Conservation (phyloP, 805 yeast genomes). For the Saccharomycopsis sp. region DNA sequence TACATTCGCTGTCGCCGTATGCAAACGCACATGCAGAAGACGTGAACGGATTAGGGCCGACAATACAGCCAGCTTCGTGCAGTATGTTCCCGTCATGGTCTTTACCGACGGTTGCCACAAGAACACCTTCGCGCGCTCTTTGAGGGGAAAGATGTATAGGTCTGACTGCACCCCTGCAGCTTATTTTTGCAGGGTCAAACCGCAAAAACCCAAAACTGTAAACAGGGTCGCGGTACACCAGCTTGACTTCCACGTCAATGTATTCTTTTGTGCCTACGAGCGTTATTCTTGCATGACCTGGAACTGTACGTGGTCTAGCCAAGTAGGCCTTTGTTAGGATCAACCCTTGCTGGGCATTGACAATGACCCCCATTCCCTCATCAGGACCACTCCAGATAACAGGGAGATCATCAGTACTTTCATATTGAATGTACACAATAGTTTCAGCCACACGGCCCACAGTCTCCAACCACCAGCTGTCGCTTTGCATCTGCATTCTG, state of each 20-base stretch:
- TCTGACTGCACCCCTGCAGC: too few species aligned
- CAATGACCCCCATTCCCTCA: slow-evolving; percentile 95
- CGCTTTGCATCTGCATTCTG: background rate
- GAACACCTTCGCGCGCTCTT: too few species aligned
- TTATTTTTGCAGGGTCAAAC: slow-evolving; percentile 60
- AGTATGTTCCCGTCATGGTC: too few species aligned
- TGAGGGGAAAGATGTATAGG: too few species aligned
- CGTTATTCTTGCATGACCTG: background rate
- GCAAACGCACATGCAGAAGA: too few species aligned
- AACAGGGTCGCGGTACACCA: slow-evolving; percentile 88
- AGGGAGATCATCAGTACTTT: background rate
- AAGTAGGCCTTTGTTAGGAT: slow-evolving; percentile 91
- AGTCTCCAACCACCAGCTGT: background rate
- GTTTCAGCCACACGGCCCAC: background rate
- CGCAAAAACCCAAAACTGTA: slow-evolving; percentile 90
- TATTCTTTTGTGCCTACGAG: slow-evolving; percentile 90
- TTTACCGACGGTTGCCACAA: too few species aligned
- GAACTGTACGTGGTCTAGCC: slow-evolving; percentile 57
- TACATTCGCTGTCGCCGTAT: background rate
- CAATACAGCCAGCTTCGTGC: too few species aligned
- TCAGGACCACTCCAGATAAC: slow-evolving; percentile 23
- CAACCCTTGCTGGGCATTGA: slow-evolving; percentile 73
- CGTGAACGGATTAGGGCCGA: too few species aligned
- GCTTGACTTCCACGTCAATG: slow-evolving; percentile 84
- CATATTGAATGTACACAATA: background rate